A percentile compares a stretch with the other conserved stretches of the same genome.
These are phyloP conservation scores for Boehmeria nivea DNA, from an alignment of 306 rosid genomes.

Conservation along the genomic window DNA sequence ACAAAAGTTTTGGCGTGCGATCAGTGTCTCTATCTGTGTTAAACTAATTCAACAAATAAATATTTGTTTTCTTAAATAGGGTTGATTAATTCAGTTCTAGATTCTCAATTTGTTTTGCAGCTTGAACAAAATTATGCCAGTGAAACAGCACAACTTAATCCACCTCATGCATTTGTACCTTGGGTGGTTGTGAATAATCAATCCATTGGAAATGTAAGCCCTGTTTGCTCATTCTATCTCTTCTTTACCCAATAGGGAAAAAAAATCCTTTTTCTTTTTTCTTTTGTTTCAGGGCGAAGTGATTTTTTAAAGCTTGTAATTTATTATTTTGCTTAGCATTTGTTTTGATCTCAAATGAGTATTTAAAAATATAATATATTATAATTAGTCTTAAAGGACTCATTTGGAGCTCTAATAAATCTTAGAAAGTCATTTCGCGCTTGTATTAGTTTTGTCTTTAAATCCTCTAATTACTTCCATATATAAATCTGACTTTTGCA, in stretches of 20 bases:
- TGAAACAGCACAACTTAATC: conserved; percentile 35
- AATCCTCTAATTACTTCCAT: not conserved
- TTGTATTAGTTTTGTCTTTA: not conserved
- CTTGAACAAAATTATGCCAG: conserved; percentile 33
- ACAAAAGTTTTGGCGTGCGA: not conserved
- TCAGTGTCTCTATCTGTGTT: not conserved
- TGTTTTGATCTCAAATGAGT: no score
- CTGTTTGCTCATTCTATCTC: not conserved
- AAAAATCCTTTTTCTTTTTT: no score
- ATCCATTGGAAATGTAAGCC: conserved; percentile 40
- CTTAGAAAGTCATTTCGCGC: no score
- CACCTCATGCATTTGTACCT: conserved; percentile 39
- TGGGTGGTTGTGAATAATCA: conserved; percentile 59
- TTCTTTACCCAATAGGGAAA: no score
- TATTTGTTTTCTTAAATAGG: not conserved
- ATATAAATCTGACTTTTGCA: not conserved
- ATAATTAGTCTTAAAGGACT: no score
- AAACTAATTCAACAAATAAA: not conserved
- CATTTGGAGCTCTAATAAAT: no score
- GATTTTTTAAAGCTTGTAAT: no score
- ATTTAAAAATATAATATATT: no score
- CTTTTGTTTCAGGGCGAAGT: not conserved
- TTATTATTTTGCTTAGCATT: no score
- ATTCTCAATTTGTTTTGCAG: conserved; percentile 24
- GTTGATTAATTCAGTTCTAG: not conserved